A percentile compares a stretch with the other conserved stretches of the same genome.
These are phyloP conservation scores for Plasmodium knowlesi DNA, from an alignment of 169 alveolate genomes.

Conservation along the genomic window DNA sequence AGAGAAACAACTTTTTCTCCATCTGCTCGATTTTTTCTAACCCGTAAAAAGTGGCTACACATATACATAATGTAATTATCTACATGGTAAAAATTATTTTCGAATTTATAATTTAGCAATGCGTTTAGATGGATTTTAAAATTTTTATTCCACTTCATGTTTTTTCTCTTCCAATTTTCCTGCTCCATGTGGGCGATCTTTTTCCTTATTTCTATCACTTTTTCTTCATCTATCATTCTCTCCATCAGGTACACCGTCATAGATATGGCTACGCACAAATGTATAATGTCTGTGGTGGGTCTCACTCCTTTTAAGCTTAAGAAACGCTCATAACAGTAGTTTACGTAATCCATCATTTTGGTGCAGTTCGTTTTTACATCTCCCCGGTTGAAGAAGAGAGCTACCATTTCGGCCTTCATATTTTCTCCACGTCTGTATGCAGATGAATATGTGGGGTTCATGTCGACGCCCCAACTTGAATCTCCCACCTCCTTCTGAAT, in stretches of 20 bases:
- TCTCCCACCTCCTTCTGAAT: not conserved
- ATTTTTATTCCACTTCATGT: not conserved
- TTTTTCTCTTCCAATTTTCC: not conserved
- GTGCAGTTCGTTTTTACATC: slow-evolving; percentile 24
- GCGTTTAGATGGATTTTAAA: slow-evolving; percentile 14
- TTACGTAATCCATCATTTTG: slow-evolving; percentile 35
- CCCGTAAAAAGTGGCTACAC: slow-evolving; percentile 41
- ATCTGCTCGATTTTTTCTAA: not conserved
- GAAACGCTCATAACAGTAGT: slow-evolving; percentile 45
- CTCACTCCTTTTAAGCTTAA: slow-evolving; percentile 8
- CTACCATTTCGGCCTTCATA: not conserved
- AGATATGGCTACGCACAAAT: slow-evolving; percentile 44
- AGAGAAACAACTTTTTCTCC: not conserved
- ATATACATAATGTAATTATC: slow-evolving; percentile 37
- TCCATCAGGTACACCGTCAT: slow-evolving; percentile 25
- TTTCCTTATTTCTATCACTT: not conserved
- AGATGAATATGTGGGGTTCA: not conserved
- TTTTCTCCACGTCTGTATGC: not conserved
- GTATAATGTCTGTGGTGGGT: slow-evolving; percentile 12
- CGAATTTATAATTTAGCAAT: slow-evolving; percentile 40
- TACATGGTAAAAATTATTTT: slow-evolving; percentile 39
- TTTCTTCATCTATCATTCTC: slow-evolving; percentile 10
- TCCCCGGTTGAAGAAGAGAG: slow-evolving; percentile 30
- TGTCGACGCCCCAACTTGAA: not conserved
- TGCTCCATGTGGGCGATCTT: not conserved